Base-by-base conservation (phyloP, 176 grass and related monocot species). In the Juncus inflexus region DNA sequence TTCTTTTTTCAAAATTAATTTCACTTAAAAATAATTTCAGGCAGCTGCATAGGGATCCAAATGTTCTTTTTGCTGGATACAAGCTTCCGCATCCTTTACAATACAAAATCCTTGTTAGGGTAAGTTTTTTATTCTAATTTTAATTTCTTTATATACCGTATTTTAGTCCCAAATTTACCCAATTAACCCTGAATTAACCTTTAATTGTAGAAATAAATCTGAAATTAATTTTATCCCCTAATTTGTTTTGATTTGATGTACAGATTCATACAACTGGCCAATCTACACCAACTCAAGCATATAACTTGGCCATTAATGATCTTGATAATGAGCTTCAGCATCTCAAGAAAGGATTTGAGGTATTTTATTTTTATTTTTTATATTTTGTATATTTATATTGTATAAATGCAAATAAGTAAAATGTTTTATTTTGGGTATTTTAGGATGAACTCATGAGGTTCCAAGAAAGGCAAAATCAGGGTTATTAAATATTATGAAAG, bases 51-150 rank as follows among this genome's bases (percentile, higher is more conserved):
- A 83, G 75, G 7, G 81, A 83, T 37, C 81, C 81, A n/a, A 83
- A 83, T 74, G 69, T 83, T 56, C 75, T 83, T 58, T 83, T 78
- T 15, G 75, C 81, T 5, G 81, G 81, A 15, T 83, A 83, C 56
- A 83, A 78, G 75, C 81, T 83, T 74, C 81, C 81, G 9, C 81
- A 83, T 39, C 81, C 81, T 57, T 62, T 83, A 42, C 69, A 83
- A 62, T 83, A 83, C 75, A 83, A 78, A 56, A 83, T 83, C n/a
- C 39, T 83, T 35, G 75, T 78, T 35, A 74, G 81, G 74, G 81
- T 83, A 78, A 63, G 55, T 14, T 36, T 66, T 4, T 13, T 28
- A 68, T 39, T 43, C 1, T 52, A 6, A 10, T 12, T 11, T 73
- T 64, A 47, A 39, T 40, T 53, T 73, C 55, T 12, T 42, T 42